Conservation (phyloP, 2,329 filamentous ascomycete species). For the Neospermospora avenae region DNA sequence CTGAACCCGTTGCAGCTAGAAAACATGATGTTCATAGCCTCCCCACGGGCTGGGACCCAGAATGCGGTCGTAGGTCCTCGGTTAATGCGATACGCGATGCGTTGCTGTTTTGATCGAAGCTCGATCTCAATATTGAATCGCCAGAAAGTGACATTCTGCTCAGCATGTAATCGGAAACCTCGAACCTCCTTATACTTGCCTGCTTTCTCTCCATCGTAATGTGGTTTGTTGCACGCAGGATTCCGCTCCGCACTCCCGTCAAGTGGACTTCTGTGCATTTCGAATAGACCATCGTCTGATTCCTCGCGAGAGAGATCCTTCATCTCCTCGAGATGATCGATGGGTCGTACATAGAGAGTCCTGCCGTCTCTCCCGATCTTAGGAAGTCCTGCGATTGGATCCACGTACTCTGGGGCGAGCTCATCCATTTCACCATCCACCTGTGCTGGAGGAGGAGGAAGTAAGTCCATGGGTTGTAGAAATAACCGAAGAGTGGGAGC, state of each 20-base stretch:
- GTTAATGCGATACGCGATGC: constrained; percentile 95
- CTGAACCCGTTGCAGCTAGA: constrained; percentile 97
- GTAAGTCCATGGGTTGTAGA: constrained; percentile 76
- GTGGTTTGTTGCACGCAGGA: constrained; percentile 51
- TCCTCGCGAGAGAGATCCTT: constrained; percentile 77
- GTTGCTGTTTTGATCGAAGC: constrained; percentile 70
- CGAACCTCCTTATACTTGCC: constrained; percentile 80
- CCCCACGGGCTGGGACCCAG: constrained; percentile 82
- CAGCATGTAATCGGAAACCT: constrained; percentile 77
- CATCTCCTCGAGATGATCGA: constrained; percentile 78
- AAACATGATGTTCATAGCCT: constrained; percentile 99
- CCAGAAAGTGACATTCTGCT: constrained; percentile 93
- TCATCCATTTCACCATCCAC: constrained; percentile 59
- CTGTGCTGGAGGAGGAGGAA: constrained; percentile 72
- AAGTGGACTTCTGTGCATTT: constrained; percentile 56
- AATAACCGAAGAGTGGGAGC: constrained; percentile 82
- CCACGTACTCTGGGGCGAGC: constrained; percentile 77
- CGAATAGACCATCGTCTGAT: constrained; percentile 79
- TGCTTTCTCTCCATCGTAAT: constrained; percentile 73
- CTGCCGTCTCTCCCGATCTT: constrained; percentile 83
- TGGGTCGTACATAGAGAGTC: constrained; percentile 82
- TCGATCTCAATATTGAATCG: constrained; percentile 94
- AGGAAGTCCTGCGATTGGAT: constrained; percentile 82
- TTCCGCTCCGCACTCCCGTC: constrained; percentile 49
- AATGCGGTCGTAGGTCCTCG: constrained; percentile 83